phyloP scores from a whole-genome alignment of 2,329 filamentous ascomycete genomes.

The Colletotrichum sp. region DNA sequence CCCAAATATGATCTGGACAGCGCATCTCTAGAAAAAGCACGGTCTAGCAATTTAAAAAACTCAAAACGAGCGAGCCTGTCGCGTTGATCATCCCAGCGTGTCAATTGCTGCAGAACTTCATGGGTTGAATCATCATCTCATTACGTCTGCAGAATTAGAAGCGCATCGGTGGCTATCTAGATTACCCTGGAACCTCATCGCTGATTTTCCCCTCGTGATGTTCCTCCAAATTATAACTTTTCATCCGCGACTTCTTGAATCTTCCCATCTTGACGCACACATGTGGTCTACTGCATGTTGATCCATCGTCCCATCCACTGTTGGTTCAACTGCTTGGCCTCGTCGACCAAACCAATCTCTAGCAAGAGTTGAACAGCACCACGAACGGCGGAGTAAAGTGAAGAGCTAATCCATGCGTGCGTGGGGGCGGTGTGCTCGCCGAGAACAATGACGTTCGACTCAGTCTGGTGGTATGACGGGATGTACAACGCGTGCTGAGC shows the following conservation, averaged over 20 bases:
- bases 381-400: conserved; percentile 31
- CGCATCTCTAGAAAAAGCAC: not conserved
- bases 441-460: conserved; percentile 38
- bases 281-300: not conserved
- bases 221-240: not conserved
- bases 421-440: conserved; percentile 38
- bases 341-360: conserved; percentile 26
- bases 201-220: not conserved
- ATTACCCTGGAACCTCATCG: not conserved
- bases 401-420: conserved; percentile 38
- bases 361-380: conserved; percentile 34
- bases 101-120: not conserved
- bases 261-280: not conserved
- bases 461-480: conserved; percentile 34
- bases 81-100: not conserved
- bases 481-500: conserved; percentile 37
- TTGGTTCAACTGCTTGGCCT: conserved; percentile 28
- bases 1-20: not conserved
- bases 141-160: not conserved
- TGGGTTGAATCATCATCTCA: not conserved
- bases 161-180: not conserved
- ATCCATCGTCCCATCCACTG: conserved; percentile 31
- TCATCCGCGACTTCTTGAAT: not conserved
- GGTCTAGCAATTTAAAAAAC: fast-evolving
- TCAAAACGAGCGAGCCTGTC: not conserved